phyloP scores from a whole-genome alignment of 2,329 filamentous ascomycete genomes.

The Colletotrichum shisoi region DNA sequence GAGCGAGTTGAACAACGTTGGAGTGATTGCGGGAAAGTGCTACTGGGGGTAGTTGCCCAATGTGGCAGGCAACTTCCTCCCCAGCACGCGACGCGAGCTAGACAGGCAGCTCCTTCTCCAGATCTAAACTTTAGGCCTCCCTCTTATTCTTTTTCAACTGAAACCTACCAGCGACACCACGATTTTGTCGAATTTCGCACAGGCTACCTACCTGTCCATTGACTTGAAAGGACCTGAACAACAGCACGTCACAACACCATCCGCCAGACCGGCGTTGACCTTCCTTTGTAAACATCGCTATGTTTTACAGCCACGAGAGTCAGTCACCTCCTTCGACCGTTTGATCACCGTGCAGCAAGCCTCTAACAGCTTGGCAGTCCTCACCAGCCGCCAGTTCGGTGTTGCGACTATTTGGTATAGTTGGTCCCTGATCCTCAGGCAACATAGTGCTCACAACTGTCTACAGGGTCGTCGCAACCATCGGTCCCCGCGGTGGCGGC shows the following conservation, averaged over 20 bases:
- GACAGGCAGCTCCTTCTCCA: background rate
- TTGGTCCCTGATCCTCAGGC: background rate
- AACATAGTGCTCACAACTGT: background rate
- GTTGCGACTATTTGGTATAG: constrained; percentile 92
- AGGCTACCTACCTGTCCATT: background rate
- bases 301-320: constrained; percentile 99
- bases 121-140: too few species aligned
- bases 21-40: too few species aligned
- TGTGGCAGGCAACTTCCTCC: background rate
- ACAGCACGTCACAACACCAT: background rate
- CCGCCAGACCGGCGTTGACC: constrained; percentile 17
- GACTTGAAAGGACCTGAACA: background rate
- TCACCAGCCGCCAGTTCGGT: constrained; percentile 87
- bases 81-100: background rate
- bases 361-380: constrained; percentile 61
- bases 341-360: background rate
- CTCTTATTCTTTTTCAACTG: background rate
- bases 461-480: constrained; percentile 87
- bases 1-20: background rate
- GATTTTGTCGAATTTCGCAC: too few species aligned
- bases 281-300: constrained; percentile 50
- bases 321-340: constrained; percentile 48
- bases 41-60: background rate
- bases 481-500: constrained; percentile 72
- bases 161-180: background rate